Evolutionary conservation across 179 eudicot genomes (phyloP), one percentile per base, ranked within the genome.

Genomic region (Monotropa hypopitys): DNA sequence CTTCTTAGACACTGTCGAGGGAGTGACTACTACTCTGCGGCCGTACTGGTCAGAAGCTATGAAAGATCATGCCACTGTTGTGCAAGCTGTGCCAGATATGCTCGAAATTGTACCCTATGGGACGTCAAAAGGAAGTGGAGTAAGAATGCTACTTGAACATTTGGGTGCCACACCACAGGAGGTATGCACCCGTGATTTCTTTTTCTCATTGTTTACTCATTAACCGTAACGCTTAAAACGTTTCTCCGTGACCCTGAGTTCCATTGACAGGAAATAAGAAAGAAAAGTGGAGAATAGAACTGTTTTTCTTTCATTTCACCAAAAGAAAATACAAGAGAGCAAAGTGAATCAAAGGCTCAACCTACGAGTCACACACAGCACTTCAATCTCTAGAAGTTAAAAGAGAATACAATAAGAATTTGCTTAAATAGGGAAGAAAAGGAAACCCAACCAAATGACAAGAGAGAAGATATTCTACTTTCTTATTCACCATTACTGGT

Each of bases 21-120:
- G 90, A 82, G 93, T 94, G 77, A 70, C 90, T 30, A 61, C 83
- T 49, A 88, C 88, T 20, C 80, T 94, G 79, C 85, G 96, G 70
- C 98, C 98, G n/a, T 90, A 89, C 81, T 94, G 97, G 97, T 88
- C 89, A 46, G 88, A 87, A 84, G 95, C 90, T 76, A 87, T 89
- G 20, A 82, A 87, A 18, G 94, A 85, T 76, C 80, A 85, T 61
- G 98, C 97, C 45, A 85, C 86, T 74, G 97, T 94, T 73, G 97
- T 94, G 77, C 98, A 94, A 84, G 89, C 97, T 61, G 80, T 80
- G 76, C 90, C 96, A 15, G 89, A 91, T 80, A 90, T 94, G 90
- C 97, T 94, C 65, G 98, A 94, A 87, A 85, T 94, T 65, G 97
- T 94, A 47, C 98, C 98, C 46, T 75, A 81, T 69, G 97, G 97